Evolutionary conservation across 1,139 yeast species (phyloP).

Genomic region (Wickerhamomyces sp.): DNA sequence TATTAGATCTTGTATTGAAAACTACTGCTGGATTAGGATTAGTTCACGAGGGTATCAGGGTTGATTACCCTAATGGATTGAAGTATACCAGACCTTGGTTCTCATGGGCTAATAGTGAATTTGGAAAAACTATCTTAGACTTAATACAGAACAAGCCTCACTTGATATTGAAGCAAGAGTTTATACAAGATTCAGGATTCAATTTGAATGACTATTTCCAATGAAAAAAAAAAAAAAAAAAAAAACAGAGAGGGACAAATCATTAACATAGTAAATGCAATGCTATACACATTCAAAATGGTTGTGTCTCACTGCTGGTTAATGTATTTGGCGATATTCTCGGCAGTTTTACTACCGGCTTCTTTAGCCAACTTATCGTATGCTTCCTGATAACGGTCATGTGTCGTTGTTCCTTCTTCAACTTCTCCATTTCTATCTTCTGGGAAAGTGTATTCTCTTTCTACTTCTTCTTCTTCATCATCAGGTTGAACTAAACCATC

Average conservation of each 20-base stretch:
- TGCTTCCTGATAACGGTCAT: slow-evolving; percentile 69
- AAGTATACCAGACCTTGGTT: slow-evolving; percentile 78
- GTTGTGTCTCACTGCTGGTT: slow-evolving; percentile 31
- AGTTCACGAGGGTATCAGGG: slow-evolving; percentile 81
- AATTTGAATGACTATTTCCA: slow-evolving; percentile 3
- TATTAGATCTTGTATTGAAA: slow-evolving; percentile 48
- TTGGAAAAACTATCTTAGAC: slow-evolving; percentile 77
- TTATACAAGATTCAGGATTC: slow-evolving; percentile 19
- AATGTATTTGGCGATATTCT: slow-evolving; percentile 64
- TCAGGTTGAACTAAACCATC: slow-evolving; percentile 63
- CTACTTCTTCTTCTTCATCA: slow-evolving; percentile 45
- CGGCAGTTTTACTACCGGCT: slow-evolving; percentile 64
- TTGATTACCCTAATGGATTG: slow-evolving; percentile 44
- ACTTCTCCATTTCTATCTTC: slow-evolving; percentile 67
- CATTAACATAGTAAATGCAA: too few relatives aligned
- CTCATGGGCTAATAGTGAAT: slow-evolving; percentile 92
- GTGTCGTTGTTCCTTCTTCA: slow-evolving; percentile 52
- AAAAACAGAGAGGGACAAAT: too few relatives aligned
- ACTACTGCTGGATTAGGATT: slow-evolving; percentile 74
- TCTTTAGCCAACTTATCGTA: slow-evolving; percentile 59
- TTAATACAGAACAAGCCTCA: slow-evolving; percentile 73
- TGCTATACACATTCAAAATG: too few relatives aligned
- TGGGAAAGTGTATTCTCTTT: slow-evolving; percentile 66
- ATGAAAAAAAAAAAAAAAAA: neutral
- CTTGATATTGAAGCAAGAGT: slow-evolving; percentile 52